Percentiles rank a stretch among this genome's conserved stretches.
Conservation (phyloP, 2,329 filamentous ascomycete species). For the Colletotrichum eleusines region DNA sequence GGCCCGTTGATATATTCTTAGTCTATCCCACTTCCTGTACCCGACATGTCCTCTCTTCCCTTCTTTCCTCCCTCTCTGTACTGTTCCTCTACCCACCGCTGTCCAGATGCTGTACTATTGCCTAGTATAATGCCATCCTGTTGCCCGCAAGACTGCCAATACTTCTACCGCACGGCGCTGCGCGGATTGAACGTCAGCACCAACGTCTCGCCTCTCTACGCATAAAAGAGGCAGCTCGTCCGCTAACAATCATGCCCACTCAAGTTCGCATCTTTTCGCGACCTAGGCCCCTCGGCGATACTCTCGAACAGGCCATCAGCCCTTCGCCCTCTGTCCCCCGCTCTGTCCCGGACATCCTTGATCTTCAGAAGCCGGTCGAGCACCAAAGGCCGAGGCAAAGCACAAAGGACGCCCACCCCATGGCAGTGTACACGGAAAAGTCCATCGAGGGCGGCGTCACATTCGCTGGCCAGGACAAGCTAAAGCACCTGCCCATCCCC, state of each 20-base stretch:
- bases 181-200: constrained; percentile 88
- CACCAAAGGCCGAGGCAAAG: constrained; percentile 16
- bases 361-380: constrained; percentile 36
- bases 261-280: constrained; percentile 61
- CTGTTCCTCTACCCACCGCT: constrained; percentile 13
- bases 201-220: constrained; percentile 80
- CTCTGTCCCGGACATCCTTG: constrained; percentile 53
- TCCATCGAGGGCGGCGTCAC: constrained; percentile 80
- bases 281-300: constrained; percentile 79
- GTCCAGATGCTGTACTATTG: constrained; percentile 35
- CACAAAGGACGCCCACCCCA: constrained; percentile 52
- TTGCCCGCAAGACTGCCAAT: constrained; percentile 88
- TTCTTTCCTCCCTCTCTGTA: neutral
- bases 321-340: constrained; percentile 55
- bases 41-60: constrained; percentile 11
- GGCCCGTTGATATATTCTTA: constrained; percentile 40
- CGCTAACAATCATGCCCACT: constrained; percentile 50
- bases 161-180: constrained; percentile 91
- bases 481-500: constrained; percentile 93
- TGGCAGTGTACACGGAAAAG: constrained; percentile 65
- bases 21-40: constrained; percentile 10
- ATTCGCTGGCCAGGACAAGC: constrained; percentile 87
- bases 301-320: constrained; percentile 66
- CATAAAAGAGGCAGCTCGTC: constrained; percentile 59
- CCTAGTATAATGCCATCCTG: constrained; percentile 80